These are phyloP conservation scores for Chalciporus sphaerocephalus DNA, from an alignment of 768 basidiomycete genomes.

Conservation along the genomic window DNA sequence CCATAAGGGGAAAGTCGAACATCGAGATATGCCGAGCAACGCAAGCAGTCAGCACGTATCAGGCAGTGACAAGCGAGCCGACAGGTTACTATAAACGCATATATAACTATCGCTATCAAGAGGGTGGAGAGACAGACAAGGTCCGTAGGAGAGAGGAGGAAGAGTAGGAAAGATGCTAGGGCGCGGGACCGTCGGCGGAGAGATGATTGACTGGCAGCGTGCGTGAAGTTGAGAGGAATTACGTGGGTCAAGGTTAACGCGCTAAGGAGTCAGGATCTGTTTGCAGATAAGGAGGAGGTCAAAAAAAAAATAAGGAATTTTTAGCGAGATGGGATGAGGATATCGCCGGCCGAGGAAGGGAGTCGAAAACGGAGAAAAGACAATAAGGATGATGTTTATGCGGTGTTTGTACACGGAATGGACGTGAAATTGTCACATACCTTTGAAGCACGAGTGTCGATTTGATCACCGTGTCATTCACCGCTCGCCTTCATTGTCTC, in stretches of 20 bases:
- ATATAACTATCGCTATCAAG: neutral
- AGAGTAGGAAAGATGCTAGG: conserved; percentile 13
- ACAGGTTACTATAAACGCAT: neutral
- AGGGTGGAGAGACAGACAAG: conserved; percentile 16
- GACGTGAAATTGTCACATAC: conserved; percentile 34
- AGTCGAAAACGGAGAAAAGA: conserved; percentile 33
- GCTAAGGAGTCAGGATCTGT: conserved; percentile 34
- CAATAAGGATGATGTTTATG: conserved; percentile 46
- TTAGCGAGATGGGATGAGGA: conserved; percentile 31
- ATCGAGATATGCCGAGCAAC: conserved; percentile 10
- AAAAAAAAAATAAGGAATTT: conserved; percentile 32
- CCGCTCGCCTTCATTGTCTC: conserved; percentile 33
- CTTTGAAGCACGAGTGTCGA: conserved; percentile 26
- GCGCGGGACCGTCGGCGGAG: conserved; percentile 32
- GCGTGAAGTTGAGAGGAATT: conserved; percentile 32
- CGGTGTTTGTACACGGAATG: conserved; percentile 40
- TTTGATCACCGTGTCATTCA: conserved; percentile 32
- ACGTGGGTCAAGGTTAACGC: conserved; percentile 30
- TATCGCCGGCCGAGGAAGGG: conserved; percentile 32
- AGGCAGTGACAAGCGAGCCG: conserved; percentile 1
- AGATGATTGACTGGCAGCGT: conserved; percentile 5
- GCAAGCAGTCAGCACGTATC: too few species aligned
- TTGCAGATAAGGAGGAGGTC: conserved; percentile 31
- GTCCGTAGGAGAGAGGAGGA: conserved; percentile 6
- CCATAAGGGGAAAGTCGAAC: conserved; percentile 29